Base-by-base conservation (phyloP, 768 basidiomycete species). In the Lentinula aciculospora region DNA sequence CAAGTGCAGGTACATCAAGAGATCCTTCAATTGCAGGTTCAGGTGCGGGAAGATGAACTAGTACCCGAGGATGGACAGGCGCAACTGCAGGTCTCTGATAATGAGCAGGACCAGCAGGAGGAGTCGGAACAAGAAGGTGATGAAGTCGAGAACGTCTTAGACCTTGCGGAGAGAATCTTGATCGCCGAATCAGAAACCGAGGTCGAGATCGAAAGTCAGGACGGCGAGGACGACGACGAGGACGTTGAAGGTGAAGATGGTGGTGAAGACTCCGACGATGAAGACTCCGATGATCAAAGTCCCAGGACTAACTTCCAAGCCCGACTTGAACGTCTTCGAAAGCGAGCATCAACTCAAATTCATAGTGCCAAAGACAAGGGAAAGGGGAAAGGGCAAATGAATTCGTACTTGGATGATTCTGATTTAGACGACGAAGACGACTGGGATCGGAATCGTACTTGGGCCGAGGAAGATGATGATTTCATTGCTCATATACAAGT, bases 401-500 rank as follows among this genome's bases (percentile, higher is more conserved):
- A 9, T 15, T 10, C 40, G 27, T 28, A 58, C 13, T n/a, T n/a
- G n/a, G 36, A 46, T 23, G 32, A 32, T n/a, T 34, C 68, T 1
- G 72, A 72, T 67, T 32, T 47, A 45, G 66, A 66, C 36, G 61
- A 66, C 2, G 65, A 66, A 49, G 53, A 59, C 29, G 60, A 47
- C 27, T 37, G 46, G 44, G 28, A 45, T 44, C 32, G 8, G 12
- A 60, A 60, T 56, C 53, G 58, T 25, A 65, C 68, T 2, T 78
- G 75, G 73, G 79, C 78, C 2, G 81, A 84, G 45, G 67, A 79
- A 47, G 83, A 87, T 48, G 85, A 89, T 34, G 78, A 76, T 25
- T 83, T 79, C 62, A 73, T 85, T 23, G 74, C 74, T 17, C 62
- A 74, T 29, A 80, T 88, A 40, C 67, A 86, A 64, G 89, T 86